phyloP scores from a whole-genome alignment of 2,329 filamentous ascomycete genomes.

The Zelopaecilomyces penicillatus region DNA sequence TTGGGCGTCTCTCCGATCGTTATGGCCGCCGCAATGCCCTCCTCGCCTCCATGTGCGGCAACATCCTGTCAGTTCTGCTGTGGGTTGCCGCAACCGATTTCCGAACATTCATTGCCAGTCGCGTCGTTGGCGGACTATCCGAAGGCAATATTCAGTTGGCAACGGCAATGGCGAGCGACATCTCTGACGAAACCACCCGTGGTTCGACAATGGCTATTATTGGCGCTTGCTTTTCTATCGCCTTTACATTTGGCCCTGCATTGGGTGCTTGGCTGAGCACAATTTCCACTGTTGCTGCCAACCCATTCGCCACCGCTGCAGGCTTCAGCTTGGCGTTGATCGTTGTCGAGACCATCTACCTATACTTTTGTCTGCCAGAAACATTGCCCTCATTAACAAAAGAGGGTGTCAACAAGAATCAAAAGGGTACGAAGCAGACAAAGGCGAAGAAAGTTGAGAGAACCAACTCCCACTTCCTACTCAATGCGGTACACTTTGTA shows the following conservation, averaged over 20 bases:
- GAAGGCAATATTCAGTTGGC: constrained; percentile 97
- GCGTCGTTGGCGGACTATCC: constrained; percentile 83
- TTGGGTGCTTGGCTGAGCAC: constrained; percentile 79
- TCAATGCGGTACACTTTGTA: constrained; percentile 79
- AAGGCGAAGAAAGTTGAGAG: constrained; percentile 31
- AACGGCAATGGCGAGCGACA: constrained; percentile 92
- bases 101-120: constrained; percentile 87
- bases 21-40: constrained; percentile 82
- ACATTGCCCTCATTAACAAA: constrained; percentile 59
- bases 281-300: constrained; percentile 69
- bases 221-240: constrained; percentile 91
- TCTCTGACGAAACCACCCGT: constrained; percentile 75
- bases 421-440: constrained; percentile 12
- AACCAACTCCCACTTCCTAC: constrained; percentile 74
- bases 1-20: constrained; percentile 78
- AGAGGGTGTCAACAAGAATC: constrained; percentile 14
- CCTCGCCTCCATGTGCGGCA: constrained; percentile 84
- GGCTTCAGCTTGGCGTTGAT: constrained; percentile 80
- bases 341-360: constrained; percentile 76
- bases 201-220: constrained; percentile 94
- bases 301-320: constrained; percentile 90
- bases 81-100: constrained; percentile 95
- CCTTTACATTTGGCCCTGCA: constrained; percentile 92
- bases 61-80: constrained; percentile 84
- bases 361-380: constrained; percentile 80